These are phyloP conservation scores for Nevesoporus exiguus DNA, from an alignment of 768 basidiomycete genomes.

Conservation along the genomic window DNA sequence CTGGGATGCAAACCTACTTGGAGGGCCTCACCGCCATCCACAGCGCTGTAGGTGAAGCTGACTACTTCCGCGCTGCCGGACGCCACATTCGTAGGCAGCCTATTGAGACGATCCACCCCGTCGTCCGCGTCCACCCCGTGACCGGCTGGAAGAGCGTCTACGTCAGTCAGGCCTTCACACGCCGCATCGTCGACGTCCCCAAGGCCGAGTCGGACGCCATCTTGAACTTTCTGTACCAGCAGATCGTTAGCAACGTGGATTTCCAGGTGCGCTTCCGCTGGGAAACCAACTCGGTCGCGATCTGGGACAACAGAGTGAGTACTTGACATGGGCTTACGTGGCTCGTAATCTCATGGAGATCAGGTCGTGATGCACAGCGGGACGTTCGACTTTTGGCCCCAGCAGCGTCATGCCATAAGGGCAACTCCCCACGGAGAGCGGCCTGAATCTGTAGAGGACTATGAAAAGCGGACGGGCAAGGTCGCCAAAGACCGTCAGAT, in stretches of 20 bases:
- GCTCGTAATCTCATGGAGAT: neutral
- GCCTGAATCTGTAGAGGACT: constrained; percentile 72
- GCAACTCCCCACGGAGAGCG: constrained; percentile 80
- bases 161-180: constrained; percentile 82
- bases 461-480: constrained; percentile 61
- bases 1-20: constrained; percentile 70
- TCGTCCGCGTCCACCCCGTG: constrained; percentile 80
- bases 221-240: constrained; percentile 65
- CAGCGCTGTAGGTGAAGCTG: constrained; percentile 73
- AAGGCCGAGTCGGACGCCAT: constrained; percentile 78
- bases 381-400: constrained; percentile 80
- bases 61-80: constrained; percentile 67
- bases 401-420: constrained; percentile 71
- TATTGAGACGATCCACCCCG: constrained; percentile 70
- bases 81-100: constrained; percentile 65
- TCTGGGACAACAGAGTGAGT: constrained; percentile 82
- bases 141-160: constrained; percentile 85
- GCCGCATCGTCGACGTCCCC: constrained; percentile 72
- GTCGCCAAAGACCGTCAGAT: constrained; percentile 69
- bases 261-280: constrained; percentile 77
- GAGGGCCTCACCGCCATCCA: constrained; percentile 73
- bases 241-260: constrained; percentile 67
- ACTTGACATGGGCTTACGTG: neutral
- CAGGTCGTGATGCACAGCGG: constrained; percentile 75
- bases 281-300: constrained; percentile 72